Base-by-base conservation (phyloP, 257 asterid species). In the Solanum ahanhuiri region DNA sequence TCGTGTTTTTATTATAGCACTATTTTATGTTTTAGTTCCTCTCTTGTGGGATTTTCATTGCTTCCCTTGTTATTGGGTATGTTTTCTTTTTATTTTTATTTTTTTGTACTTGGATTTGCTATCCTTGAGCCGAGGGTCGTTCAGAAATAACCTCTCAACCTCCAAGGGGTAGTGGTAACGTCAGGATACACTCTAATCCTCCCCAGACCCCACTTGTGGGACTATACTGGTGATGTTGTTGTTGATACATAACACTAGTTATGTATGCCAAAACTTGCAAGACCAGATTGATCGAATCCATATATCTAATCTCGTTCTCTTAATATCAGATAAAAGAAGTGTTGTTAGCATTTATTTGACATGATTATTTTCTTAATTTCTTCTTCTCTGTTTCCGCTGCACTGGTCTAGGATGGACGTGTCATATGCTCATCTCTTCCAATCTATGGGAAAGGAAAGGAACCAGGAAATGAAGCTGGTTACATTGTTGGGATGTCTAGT, bases 401-500 rank as follows among this genome's bases (percentile, higher is more conserved):
- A 75, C 22, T 85, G 84, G 23, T 88, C 41, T 89, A 96, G 99
- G 96, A 93, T 83, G 96, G 98, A 77, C 89, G 95, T 73, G 91
- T 85, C 51, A 90, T 37, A 37, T 37, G 3, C 43, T 37, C 3
- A 37, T 37, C 43, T 37, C 43, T 37, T 37, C 43, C 10, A 51
- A 91, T 87, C 5, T 96, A 95, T n/a, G 99, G 98, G 75, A 86
- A 83, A 4, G 98, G 98, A 67, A 87, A 91, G 7, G 96, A 95
- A 89, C 90, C 92, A 63, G 98, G 99, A 84, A 93, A 96, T 51
- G 98, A 96, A 90, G 93, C 92, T 14, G 99, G 99, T 83, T 93
- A 90, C 88, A 89, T 93, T 1, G 98, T 96, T 6, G 98, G 99
- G 77, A 96, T 95, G 98, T 89, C 98, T 18, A 90, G 96, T 0